Evolutionary conservation across 2,329 filamentous ascomycete species (phyloP), one percentile per base, ranked within the genome.

Genomic region (Penicillium sp.): DNA sequence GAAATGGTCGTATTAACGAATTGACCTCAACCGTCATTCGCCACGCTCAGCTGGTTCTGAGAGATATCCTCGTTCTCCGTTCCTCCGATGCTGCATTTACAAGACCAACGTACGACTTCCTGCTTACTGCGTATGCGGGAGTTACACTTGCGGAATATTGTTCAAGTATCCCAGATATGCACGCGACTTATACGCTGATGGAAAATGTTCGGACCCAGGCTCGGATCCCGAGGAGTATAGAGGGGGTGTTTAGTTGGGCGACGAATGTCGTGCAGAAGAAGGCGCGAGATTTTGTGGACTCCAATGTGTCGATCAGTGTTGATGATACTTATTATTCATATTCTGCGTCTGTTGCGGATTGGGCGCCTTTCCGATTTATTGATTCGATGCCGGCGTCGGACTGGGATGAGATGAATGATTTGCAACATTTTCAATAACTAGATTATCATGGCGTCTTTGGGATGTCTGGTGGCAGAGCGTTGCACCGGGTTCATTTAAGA

Each of bases 361-460:
- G 52, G 52, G 52, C 52, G n/a, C 52, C 52, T 13, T 54, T 54
- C 21, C 52, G 52, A 6, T 54, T 54, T 42, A 54, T 54, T 22
- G 52, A 54, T 14, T 54, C 52, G 11, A 42, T 54, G 52, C 52
- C 52, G 13, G 18, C 40, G 16, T 44, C 47, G 27, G 47, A 38
- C 1, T 54, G 52, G 52, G 47, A 45, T 27, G 51, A 31, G 13
- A 32, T 54, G 22, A 49, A 39, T 38, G 51, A 40, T 49, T 50
- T 54, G 42, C 46, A 44, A 9, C 47, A 49, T 2, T 54, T 45
- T 29, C 44, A 34, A 54, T 11, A 34, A 31, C 5, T 45, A 34
- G 31, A 45, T 10, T 24, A 14, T 39, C 9, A 7, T 5, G 11
- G 27, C 31, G 13, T 29, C 10, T 14, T 7, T 16, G 27, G 6